Conservation (phyloP, 208 protist species). For the Histomonas meleagridis region DNA sequence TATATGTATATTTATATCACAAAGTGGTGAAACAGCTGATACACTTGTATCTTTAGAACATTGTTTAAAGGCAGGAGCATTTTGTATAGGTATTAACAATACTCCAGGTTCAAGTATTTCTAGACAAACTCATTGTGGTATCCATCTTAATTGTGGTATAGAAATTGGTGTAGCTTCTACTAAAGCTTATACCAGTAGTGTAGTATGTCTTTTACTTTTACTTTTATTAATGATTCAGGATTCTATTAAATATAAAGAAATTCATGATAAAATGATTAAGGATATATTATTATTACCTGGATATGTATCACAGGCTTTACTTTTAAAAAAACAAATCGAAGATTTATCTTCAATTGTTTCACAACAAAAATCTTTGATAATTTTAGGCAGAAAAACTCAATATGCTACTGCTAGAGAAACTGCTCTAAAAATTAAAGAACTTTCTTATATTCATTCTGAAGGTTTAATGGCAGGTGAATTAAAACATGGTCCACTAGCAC, state of each 20-base stretch:
- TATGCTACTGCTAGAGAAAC: slow-evolving; percentile 52
- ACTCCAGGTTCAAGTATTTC: slow-evolving; percentile 59
- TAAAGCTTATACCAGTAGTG: slow-evolving; percentile 52
- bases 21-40: slow-evolving; percentile 60
- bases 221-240: neutral
- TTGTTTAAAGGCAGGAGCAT: slow-evolving; percentile 46
- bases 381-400: slow-evolving; percentile 51
- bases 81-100: slow-evolving; percentile 55
- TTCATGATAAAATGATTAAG: neutral
- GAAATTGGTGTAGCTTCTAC: slow-evolving; percentile 62
- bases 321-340: slow-evolving; percentile 38
- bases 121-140: slow-evolving; percentile 51
- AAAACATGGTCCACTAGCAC: slow-evolving; percentile 41
- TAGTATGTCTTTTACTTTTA: neutral
- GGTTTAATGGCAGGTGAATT: slow-evolving; percentile 41
- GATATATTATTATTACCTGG: neutral
- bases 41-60: slow-evolving; percentile 50
- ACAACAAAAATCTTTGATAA: slow-evolving; percentile 48
- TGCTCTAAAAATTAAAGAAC: slow-evolving; percentile 46
- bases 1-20: slow-evolving; percentile 50
- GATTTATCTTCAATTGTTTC: slow-evolving; percentile 50
- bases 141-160: slow-evolving; percentile 58
- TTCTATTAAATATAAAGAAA: neutral
- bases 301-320: neutral
- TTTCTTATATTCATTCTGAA: slow-evolving; percentile 45